Conservation (phyloP, 768 basidiomycete genomes). For the Arthromyces matolae region DNA sequence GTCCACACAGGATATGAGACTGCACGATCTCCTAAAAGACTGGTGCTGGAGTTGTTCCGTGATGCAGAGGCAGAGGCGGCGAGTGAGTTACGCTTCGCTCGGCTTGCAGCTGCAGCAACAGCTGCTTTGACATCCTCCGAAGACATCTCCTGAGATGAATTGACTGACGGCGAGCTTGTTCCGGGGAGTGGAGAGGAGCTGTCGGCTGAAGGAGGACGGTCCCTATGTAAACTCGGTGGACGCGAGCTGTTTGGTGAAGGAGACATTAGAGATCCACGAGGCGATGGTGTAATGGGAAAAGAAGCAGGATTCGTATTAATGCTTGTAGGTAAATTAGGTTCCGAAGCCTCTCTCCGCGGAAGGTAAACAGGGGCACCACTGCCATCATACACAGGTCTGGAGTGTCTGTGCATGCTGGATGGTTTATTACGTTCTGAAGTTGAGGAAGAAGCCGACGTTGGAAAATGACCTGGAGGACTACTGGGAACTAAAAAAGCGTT, state of each 20-base stretch:
- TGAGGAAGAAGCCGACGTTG: conserved; percentile 37
- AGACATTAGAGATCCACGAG: conserved; percentile 10
- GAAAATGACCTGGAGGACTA: conserved; percentile 27
- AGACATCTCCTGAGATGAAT: conserved; percentile 48
- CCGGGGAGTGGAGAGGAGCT: conserved; percentile 23
- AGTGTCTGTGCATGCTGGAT: conserved; percentile 33
- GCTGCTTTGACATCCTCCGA: conserved; percentile 49
- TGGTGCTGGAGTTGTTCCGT: conserved; percentile 23
- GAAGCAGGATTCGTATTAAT: conserved; percentile 22
- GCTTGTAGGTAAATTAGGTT: conserved; percentile 34
- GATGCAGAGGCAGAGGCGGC: conserved; percentile 30
- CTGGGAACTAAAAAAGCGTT: conserved; percentile 11
- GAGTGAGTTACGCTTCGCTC: conserved; percentile 39
- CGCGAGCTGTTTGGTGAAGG: conserved; percentile 50
- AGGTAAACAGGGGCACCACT: conserved; percentile 15
- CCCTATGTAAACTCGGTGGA: conserved; percentile 36
- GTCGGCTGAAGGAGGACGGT: conserved; percentile 30
- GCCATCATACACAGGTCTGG: conserved; percentile 34
- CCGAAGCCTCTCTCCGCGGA: conserved; percentile 45
- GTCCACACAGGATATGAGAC: conserved; percentile 37
- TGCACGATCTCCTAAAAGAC: conserved; percentile 22
- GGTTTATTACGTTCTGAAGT: conserved; percentile 41
- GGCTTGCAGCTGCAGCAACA: conserved; percentile 31
- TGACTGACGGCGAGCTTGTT: conserved; percentile 52
- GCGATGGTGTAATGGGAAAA: conserved; percentile 31